phyloP scores from a whole-genome alignment of 805 yeast genomes.

The Metschnikowia kunwiensis region DNA sequence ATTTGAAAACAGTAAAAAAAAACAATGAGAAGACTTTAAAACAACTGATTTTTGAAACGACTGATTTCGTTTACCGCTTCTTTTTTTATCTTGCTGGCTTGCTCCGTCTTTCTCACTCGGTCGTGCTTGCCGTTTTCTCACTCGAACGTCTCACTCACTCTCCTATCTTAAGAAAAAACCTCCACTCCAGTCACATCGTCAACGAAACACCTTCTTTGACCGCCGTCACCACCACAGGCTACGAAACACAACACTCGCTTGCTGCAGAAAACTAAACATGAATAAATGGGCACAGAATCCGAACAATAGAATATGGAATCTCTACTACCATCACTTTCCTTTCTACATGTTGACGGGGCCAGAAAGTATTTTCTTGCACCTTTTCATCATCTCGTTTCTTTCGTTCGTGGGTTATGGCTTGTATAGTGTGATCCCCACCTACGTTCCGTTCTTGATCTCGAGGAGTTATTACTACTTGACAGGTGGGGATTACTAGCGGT shows the following conservation, averaged over 20 bases:
- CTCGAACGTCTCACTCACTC: too few species aligned
- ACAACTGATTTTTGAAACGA: too few species aligned
- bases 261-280: neutral
- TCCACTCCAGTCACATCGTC: too few species aligned
- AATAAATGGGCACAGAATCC: constrained; percentile 5
- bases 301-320: constrained; percentile 15
- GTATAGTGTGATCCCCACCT: constrained; percentile 23
- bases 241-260: neutral
- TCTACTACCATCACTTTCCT: constrained; percentile 46
- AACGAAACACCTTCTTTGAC: neutral
- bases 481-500: constrained; percentile 21
- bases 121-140: too few species aligned
- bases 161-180: too few species aligned
- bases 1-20: too few species aligned
- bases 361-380: constrained; percentile 32
- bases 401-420: constrained; percentile 19
- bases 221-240: too few species aligned
- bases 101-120: too few species aligned
- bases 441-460: constrained; percentile 28
- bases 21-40: too few species aligned
- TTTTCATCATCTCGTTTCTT: constrained; percentile 17
- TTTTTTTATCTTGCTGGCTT: too few species aligned
- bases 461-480: constrained; percentile 36
- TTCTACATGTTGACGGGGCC: constrained; percentile 47
- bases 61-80: too few species aligned